Base-by-base conservation (phyloP, 768 basidiomycete genomes). In the Boletus edulis region DNA sequence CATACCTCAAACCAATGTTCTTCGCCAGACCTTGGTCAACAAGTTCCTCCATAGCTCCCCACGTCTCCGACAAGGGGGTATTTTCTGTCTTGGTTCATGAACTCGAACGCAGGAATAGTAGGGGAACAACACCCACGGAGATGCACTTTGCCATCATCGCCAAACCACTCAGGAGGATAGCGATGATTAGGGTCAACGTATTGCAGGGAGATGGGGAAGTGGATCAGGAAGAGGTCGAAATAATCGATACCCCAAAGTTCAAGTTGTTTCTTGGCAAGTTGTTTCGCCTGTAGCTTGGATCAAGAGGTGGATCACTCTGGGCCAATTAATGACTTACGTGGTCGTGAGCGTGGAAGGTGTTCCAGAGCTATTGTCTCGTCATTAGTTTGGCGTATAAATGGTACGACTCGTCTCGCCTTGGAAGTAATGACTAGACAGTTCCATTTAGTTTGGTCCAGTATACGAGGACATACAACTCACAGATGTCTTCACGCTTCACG, bases 401-500 rank as follows among this genome's bases (percentile, higher is more conserved):
- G 37, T 41, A 27, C 39, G 15, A 31, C 7, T 41, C 13, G 18
- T 47, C 72, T 62, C 62, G 72, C 86, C 82, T 94, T 94, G 60
- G 89, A 90, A 48, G 90, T 91, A 61, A 95, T 87, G 71, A 89
- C 87, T 89, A 59, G 15, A 43, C 20, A 10, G 11, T 35, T 15
- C 32, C 10, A 17, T 31, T 67, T 12, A 58, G 50, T 42, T 44
- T 18, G 37, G 22, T 15, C 24, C 22, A 24, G 37, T 27, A 24
- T 15, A 48, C 13, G 13, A 42, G 31, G 18, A 29, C 37, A 22
- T 20, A 14, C 24, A 20, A 77, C 87, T 74, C 69, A 89, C 88
- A 91, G 31, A 96, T 75, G 13, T 96, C 93, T 70, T 93, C 89
- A 35, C 94, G 81, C 72, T 89, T 92, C 54, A 96, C 87, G 37